Conservation (phyloP, 75 land plant species). For the Isoetes taiwanensis region DNA sequence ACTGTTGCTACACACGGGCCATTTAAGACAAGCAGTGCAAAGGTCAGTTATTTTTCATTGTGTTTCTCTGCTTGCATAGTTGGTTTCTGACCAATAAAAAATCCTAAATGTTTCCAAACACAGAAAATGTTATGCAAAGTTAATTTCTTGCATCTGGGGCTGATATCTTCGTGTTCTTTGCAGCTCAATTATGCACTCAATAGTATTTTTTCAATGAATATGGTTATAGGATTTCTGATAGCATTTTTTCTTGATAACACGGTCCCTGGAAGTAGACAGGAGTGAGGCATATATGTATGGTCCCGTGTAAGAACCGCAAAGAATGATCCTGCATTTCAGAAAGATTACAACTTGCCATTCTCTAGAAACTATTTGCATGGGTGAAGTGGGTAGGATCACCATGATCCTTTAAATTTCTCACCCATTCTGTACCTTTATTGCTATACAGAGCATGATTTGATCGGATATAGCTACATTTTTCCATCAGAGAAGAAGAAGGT, state of each 20-base stretch:
- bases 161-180: background rate
- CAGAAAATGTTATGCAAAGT: background rate
- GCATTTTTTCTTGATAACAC: conserved; percentile 73
- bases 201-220: conserved; percentile 54
- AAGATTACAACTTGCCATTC: conserved; percentile 41
- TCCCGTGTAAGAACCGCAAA: conserved; percentile 12
- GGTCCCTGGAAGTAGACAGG: conserved; percentile 64
- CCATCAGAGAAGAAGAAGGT: no score
- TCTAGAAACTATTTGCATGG: conserved; percentile 32
- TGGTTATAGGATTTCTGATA: conserved; percentile 63
- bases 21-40: conserved; percentile 24
- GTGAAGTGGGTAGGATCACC: conserved; percentile 56
- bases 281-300: conserved; percentile 69
- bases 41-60: conserved; percentile 43
- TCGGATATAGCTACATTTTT: no score
- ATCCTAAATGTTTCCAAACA: no score
- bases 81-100: background rate
- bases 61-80: background rate
- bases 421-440: no score
- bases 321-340: conserved; percentile 34
- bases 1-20: conserved; percentile 68
- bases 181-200: conserved; percentile 63
- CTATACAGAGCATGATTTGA: no score
- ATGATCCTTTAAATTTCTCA: no score
- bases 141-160: background rate